Evolutionary conservation across 257 asterid genomes (phyloP).

Genomic region (Solanum corneliomulleri): DNA sequence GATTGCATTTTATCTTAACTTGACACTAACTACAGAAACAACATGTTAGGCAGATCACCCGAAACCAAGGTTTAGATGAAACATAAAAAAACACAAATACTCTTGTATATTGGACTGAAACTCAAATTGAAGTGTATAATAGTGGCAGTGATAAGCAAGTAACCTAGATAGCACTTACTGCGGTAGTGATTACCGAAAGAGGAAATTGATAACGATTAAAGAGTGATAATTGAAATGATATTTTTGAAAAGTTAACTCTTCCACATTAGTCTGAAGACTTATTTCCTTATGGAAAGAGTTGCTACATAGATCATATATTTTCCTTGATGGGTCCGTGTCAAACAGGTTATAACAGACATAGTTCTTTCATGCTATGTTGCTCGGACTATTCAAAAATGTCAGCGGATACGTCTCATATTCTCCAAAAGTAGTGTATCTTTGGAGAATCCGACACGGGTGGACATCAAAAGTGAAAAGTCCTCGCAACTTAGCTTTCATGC

Average conservation of each 20-base stretch:
- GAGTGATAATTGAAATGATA: neutral
- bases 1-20: neutral
- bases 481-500: neutral
- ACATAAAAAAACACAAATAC: neutral
- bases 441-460: too few species aligned
- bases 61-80: neutral
- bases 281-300: neutral
- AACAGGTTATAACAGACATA: neutral
- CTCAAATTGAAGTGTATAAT: neutral
- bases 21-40: neutral
- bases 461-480: too few species aligned
- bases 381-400: too few species aligned
- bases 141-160: neutral
- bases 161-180: neutral
- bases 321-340: neutral
- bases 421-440: too few species aligned
- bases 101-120: neutral
- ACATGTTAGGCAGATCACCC: neutral
- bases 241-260: neutral
- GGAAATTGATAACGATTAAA: neutral
- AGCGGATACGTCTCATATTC: too few species aligned
- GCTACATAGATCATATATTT: neutral
- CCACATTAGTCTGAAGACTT: neutral
- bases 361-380: neutral
- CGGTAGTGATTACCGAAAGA: neutral